Conservation (phyloP, 2,329 filamentous ascomycete genomes). For the Arthrobotrys entomopaga region DNA sequence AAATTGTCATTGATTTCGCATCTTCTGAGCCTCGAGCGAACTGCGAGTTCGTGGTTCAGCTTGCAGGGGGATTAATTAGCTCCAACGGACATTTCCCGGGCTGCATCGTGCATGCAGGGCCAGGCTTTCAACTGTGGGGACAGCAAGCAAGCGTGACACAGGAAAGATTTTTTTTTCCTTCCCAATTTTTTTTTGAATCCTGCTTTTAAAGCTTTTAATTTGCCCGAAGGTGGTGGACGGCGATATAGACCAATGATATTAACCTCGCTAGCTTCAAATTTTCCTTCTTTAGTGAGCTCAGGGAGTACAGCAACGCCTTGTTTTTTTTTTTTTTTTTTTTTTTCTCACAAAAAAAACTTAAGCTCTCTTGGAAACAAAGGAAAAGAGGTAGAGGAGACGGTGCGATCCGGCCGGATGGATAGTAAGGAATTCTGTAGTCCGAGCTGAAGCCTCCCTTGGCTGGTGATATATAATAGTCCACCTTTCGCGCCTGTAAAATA, state of each 20-base stretch:
- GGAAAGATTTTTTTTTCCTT: constrained; percentile 11
- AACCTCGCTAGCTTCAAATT: constrained; percentile 1
- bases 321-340: too few relatives aligned
- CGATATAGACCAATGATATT: constrained; percentile 12
- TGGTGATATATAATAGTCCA: constrained; percentile 47
- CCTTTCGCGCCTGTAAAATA: constrained; percentile 12
- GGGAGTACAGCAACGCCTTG: neutral
- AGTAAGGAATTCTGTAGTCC: neutral
- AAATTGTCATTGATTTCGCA: too few relatives aligned
- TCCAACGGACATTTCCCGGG: constrained; percentile 39
- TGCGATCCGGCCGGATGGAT: constrained; percentile 12
- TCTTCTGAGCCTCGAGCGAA: too few relatives aligned
- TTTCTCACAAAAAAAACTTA: constrained; percentile 4
- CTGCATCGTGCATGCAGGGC: neutral
- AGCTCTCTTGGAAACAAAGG: neutral
- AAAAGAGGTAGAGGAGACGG: constrained; percentile 1
- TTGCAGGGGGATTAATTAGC: too few relatives aligned
- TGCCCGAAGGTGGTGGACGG: constrained; percentile 45
- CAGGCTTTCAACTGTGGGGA: neutral
- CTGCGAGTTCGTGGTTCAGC: too few relatives aligned
- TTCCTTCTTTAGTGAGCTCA: neutral
- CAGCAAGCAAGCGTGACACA: constrained; percentile 31
- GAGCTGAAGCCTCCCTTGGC: constrained; percentile 19
- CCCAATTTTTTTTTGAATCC: neutral
- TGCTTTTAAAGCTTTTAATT: constrained; percentile 28